Evolutionary conservation across 441 rosid species (phyloP), one percentile per base, ranked within the genome.

Genomic region (Euphorbia schlechtendalii): DNA sequence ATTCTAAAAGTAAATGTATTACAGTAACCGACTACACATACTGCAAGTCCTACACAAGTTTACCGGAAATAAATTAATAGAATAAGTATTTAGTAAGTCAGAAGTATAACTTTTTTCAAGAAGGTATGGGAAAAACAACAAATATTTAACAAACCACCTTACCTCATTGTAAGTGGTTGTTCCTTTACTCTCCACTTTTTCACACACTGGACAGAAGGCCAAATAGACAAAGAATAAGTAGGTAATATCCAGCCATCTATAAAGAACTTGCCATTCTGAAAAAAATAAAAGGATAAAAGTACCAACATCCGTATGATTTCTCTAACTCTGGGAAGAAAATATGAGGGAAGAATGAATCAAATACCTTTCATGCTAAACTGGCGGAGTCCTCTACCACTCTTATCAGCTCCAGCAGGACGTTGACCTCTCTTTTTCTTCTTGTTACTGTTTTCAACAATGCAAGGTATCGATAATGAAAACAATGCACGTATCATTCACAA

Each of bases 131-230:
- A 22, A 63, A 9, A 48, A 66, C 43, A 21, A 48, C 30, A 70
- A 22, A 2, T 59, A 59, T 61, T 48, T 57, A 59, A 72, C 77
- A 78, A 78, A 76, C 69, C 78, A 76, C 52, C 79, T 71, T 70
- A 95, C 99, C 96, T 95, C 99, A 69, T 95, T 95, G 80, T 95
- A 95, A 59, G 99, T 92, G 5, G 99, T 95, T 72, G 96, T 86
- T 70, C 98, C 99, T 76, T 89, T 95, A 86, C 95, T 89, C 80
- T 95, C 97, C 72, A 95, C 99, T 74, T 95, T 92, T 69, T 95
- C 98, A 22, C 99, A 95, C 74, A 95, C 99, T 95, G 81, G 25
- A 71, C 59, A 56, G 52, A 73, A 70, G 62, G 64, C 3, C n/a
- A 66, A 56, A 30, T n/a, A 73, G 64, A 58, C 67, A 58, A 62